Percentiles rank a stretch among this genome's conserved stretches.
These are phyloP conservation scores for Cryptococcus maquisensis DNA, from an alignment of 1,284 basidiomycete species.

Conservation along the genomic window DNA sequence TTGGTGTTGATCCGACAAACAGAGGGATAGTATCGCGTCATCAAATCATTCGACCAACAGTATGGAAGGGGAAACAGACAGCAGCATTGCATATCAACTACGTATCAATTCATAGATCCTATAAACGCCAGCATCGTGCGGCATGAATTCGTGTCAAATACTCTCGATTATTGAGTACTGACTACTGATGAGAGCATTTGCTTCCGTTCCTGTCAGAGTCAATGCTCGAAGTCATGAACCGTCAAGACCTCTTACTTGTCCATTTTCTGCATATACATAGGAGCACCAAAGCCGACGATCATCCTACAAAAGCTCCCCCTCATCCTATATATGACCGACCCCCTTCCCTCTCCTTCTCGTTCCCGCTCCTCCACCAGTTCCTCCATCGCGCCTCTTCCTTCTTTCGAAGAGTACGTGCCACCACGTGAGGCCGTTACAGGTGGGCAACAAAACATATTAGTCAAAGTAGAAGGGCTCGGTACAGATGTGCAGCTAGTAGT, in stretches of 20 bases:
- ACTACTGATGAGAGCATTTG: too few species aligned
- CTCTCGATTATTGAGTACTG: too few species aligned
- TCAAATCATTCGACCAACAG: too few species aligned
- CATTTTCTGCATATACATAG: background rate
- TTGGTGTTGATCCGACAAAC: background rate
- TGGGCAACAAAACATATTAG: conserved; percentile 26
- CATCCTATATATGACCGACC: background rate
- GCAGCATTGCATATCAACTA: background rate
- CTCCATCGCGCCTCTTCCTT: conserved; percentile 27
- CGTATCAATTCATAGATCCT: too few species aligned
- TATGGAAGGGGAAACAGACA: background rate
- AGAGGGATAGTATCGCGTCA: background rate
- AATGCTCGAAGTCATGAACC: too few species aligned
- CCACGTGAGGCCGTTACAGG: conserved; percentile 33
- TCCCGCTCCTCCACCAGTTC: conserved; percentile 24
- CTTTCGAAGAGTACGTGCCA: conserved; percentile 37
- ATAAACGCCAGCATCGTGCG: too few species aligned
- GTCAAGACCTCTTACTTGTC: too few species aligned
- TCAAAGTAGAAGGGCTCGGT: conserved; percentile 26
- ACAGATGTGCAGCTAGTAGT: conserved; percentile 50
- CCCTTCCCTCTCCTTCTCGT: background rate
- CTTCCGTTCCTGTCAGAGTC: too few species aligned
- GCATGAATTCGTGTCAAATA: too few species aligned
- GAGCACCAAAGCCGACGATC: background rate
- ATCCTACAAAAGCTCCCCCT: background rate